A percentile compares a stretch with the other conserved stretches of the same genome.
Conservation (phyloP, 192 early-diverging fungal genomes). For the Haplosporangium gracile region DNA sequence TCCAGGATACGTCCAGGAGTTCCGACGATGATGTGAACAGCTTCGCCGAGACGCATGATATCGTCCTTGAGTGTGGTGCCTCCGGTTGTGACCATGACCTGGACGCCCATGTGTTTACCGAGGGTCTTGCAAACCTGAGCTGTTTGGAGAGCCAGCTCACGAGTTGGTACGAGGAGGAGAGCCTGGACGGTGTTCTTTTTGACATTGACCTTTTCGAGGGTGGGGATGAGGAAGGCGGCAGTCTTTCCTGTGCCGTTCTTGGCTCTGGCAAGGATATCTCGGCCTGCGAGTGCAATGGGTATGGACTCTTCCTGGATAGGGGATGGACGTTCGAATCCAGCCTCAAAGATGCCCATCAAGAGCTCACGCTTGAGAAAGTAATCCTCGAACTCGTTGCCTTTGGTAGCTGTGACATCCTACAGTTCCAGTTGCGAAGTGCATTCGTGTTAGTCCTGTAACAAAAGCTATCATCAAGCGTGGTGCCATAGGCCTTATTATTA, state of each 20-base stretch:
- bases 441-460: neutral
- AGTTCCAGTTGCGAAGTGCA: neutral
- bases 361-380: constrained; percentile 96
- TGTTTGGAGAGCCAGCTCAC: constrained; percentile 37
- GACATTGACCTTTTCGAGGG: constrained; percentile 92
- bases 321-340: constrained; percentile 95
- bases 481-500: neutral
- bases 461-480: neutral
- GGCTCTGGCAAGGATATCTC: constrained; percentile 96
- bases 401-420: constrained; percentile 94
- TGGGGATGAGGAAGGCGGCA: constrained; percentile 95
- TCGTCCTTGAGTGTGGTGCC: constrained; percentile 87
- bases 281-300: constrained; percentile 92
- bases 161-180: constrained; percentile 32
- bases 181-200: constrained; percentile 77
- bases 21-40: constrained; percentile 78
- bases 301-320: constrained; percentile 99
- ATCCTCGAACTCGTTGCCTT: constrained; percentile 99
- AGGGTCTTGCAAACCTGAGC: constrained; percentile 30
- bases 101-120: constrained; percentile 24
- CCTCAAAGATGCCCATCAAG: constrained; percentile 98
- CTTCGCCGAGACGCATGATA: constrained; percentile 75
- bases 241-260: constrained; percentile 96
- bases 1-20: constrained; percentile 84
- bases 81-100: constrained; percentile 79